Evolutionary conservation across 768 basidiomycete species (phyloP).

Genomic region (Leccinum arenicola): DNA sequence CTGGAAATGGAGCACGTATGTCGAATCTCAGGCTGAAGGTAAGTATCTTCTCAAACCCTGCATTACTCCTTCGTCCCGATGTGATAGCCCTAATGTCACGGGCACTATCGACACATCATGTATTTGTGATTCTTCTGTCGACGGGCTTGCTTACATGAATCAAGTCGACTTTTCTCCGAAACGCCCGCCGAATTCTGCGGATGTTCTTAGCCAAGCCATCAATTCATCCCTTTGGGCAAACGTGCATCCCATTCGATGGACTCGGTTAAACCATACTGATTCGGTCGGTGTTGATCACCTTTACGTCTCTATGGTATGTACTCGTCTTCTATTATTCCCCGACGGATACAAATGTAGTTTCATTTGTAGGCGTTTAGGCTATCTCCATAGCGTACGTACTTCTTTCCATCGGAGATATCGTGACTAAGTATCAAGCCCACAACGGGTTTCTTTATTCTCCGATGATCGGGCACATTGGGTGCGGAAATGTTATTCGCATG

Average conservation of each 20-base stretch:
- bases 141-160: conserved; percentile 3
- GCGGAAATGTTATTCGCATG: conserved; percentile 14
- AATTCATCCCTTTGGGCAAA: not conserved
- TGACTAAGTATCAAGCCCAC: conserved; percentile 2
- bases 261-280: not conserved
- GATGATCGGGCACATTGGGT: conserved; percentile 18
- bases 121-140: not conserved
- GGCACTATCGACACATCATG: not conserved
- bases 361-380: conserved; percentile 8
- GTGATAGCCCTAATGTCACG: conserved; percentile 16
- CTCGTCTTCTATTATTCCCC: conserved; percentile 5
- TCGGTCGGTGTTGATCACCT: conserved; percentile 7
- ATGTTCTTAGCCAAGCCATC: not conserved
- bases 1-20: conserved; percentile 12
- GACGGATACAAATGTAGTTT: conserved; percentile 4
- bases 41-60: conserved; percentile 2
- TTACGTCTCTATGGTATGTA: conserved; percentile 15
- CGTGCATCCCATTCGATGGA: not conserved
- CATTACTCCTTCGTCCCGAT: conserved; percentile 15
- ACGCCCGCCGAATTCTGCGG: conserved; percentile 5
- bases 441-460: conserved; percentile 13
- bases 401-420: conserved; percentile 13
- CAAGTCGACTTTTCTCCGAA: conserved; percentile 3
- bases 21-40: conserved; percentile 10
- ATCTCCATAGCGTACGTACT: conserved; percentile 19